Evolutionary conservation across 1,139 yeast genomes (phyloP).

Genomic region (Candida sp.): DNA sequence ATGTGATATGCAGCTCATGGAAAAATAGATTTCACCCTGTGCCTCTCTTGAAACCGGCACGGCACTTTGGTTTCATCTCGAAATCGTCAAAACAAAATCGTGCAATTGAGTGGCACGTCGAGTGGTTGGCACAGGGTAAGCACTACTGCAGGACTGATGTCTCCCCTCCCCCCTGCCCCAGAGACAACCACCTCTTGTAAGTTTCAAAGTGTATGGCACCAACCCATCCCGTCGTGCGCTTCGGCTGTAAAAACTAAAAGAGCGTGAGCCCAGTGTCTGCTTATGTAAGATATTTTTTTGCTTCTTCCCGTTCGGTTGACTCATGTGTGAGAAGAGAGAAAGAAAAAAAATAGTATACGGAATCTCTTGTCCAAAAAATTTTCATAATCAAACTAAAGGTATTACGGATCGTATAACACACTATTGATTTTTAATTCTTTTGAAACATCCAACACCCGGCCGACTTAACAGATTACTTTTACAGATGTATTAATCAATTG

Average conservation of each 20-base stretch:
- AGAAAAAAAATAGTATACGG: not conserved
- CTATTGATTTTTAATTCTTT: not conserved
- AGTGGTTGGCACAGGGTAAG: too few species aligned
- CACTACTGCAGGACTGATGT: too few species aligned
- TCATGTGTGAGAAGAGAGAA: not conserved
- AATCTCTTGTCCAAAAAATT: not conserved
- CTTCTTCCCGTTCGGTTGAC: not conserved
- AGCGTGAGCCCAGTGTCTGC: too few species aligned
- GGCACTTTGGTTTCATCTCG: too few species aligned
- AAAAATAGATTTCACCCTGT: too few species aligned
- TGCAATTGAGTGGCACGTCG: too few species aligned
- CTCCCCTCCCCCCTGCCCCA: too few species aligned
- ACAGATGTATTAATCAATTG: slow-evolving; percentile 5
- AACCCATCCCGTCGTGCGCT: not conserved
- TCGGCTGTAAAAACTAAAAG: not conserved
- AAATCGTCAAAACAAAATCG: too few species aligned
- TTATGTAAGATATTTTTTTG: not conserved
- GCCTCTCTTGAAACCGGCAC: too few species aligned
- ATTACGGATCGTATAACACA: not conserved
- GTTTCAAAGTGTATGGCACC: too few species aligned
- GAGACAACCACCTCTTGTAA: too few species aligned
- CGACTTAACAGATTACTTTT: not conserved
- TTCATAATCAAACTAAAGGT: not conserved
- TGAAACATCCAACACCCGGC: too few species aligned
- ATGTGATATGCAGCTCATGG: not conserved